Evolutionary conservation across 2,329 filamentous ascomycete genomes (phyloP), one percentile per base, ranked within the genome.

Genomic region (Myriosclerotinia scirpicola): DNA sequence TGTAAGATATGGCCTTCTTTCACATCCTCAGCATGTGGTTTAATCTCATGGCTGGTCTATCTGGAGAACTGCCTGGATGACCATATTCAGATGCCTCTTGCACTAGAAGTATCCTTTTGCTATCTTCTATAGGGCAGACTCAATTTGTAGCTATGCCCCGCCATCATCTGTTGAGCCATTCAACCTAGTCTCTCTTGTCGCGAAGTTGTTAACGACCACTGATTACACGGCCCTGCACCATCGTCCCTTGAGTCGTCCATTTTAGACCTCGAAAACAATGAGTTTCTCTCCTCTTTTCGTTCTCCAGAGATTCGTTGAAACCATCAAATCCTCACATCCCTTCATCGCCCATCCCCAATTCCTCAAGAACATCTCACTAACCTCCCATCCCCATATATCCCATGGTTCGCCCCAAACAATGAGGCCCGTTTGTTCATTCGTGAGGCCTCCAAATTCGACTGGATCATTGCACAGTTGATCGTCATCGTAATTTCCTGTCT

Each of bases 391-490:
- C 1, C 69, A 68, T 30, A 78, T 73, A 46, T 79, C 74, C 78
- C 78, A 80, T 7, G 78, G 77, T 44, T 77, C 77, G 48, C 73
- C 76, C 81, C 80, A 82, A 12, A 77, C 79, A 40, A 62, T 40
- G 36, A 40, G 46, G 26, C 46, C 46, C 22, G 46, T 53, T 42
- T 53, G n/a, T 54, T 62, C 59, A 14, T 53, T 62, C 67, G 82
- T 75, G 8, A 81, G 71, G 36, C 80, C 79, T 20, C 77, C 75
- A 42, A 74, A 66, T 71, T 78, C 76, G 52, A 81, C 67, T 42
- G 74, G 75, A 73, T 82, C 80, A n/a, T 75, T 72, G 77, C 79
- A 81, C 30, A 82, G 73, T 14, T 79, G 80, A 65, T 81, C 79
- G 48, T 80, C 78, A 65, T 81, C 79, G 52, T 79, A 81, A 38